Evolutionary conservation across 164 flowering plant genomes (phyloP), one percentile per base, ranked within the genome.

Genomic region (Nymphaea colorata): DNA sequence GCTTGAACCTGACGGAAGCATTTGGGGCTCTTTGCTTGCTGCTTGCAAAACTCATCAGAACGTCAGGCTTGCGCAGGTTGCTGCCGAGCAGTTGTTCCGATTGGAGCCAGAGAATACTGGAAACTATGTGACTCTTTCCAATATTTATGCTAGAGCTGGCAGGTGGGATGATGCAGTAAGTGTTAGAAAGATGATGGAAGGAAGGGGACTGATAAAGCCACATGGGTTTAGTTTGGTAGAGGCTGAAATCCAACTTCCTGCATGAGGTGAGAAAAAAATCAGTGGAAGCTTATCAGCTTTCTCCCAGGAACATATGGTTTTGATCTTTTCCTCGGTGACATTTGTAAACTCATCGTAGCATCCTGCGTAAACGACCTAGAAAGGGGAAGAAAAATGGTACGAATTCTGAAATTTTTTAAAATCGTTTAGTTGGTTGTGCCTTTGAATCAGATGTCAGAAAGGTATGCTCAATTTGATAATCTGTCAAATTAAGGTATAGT

Each of bases 31-130:
- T 59, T 51, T 85, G 41, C 77, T 85, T 45, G 82, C 84, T 67
- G 82, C 85, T 12, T 74, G 80, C 67, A 73, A 67, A 69, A 80
- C 66, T 11, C 75, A 80, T 42, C 85, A 80, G 53, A 76, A 81
- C 66, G 66, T 78, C 4, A 60, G 63, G 6, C 62, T 76, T 55
- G 87, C 74, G 55, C 73, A 73, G 66, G 64, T 81, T 65, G 90
- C 85, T 16, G 83, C 84, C n/a, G 85, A 81, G 57, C 71, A 74
- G 43, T 69, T 84, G 51, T 75, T 84, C 64, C 36, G 47, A n/a
- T 73, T 84, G 72, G 90, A 82, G 67, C 83, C 87, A n/a, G 78
- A 81, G 59, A 74, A 80, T 65, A 76, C 85, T 25, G 90, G 86
- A 51, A 77, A 81, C 55, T 84, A 82, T 68, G 78, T 84, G 15